Evolutionary conservation across 495 filamentous ascomycete genomes (phyloP).

Genomic region (Rhypophila decipiens): DNA sequence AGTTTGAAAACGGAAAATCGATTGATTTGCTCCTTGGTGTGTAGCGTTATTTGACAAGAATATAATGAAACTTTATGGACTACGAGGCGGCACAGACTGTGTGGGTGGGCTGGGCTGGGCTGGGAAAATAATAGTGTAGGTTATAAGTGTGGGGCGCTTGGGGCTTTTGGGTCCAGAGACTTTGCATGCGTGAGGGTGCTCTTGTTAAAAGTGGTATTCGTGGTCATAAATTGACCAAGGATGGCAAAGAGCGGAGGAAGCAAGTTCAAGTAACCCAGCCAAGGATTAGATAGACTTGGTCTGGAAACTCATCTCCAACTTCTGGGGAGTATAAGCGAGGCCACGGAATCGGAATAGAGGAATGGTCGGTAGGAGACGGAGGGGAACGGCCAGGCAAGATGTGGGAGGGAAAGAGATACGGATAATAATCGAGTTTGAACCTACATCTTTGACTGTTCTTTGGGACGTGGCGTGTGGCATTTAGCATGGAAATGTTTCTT

Average conservation of each 20-base stretch:
- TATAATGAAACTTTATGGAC: background rate
- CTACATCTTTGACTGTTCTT: background rate
- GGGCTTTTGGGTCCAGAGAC: background rate
- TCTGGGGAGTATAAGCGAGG: background rate
- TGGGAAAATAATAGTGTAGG: background rate
- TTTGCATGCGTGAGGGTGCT: too few relatives aligned
- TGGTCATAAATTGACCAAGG: background rate
- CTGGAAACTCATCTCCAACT: too few relatives aligned
- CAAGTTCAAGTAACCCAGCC: too few relatives aligned
- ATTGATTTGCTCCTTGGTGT: background rate
- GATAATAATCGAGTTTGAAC: background rate
- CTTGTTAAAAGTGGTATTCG: background rate
- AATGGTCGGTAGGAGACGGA: background rate
- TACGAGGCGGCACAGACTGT: background rate
- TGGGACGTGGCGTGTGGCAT: slow-evolving; percentile 13
- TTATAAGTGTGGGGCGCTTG: background rate
- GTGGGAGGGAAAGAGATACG: background rate
- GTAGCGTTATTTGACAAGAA: background rate
- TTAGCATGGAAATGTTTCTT: slow-evolving; percentile 6
- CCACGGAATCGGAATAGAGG: background rate
- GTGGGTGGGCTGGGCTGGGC: background rate
- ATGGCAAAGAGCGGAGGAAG: background rate
- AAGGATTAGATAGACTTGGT: too few relatives aligned
- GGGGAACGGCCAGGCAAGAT: background rate
- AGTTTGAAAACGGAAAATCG: background rate